Evolutionary conservation across 2,329 filamentous ascomycete species (phyloP).

Genomic region (Apiospora arundinis): DNA sequence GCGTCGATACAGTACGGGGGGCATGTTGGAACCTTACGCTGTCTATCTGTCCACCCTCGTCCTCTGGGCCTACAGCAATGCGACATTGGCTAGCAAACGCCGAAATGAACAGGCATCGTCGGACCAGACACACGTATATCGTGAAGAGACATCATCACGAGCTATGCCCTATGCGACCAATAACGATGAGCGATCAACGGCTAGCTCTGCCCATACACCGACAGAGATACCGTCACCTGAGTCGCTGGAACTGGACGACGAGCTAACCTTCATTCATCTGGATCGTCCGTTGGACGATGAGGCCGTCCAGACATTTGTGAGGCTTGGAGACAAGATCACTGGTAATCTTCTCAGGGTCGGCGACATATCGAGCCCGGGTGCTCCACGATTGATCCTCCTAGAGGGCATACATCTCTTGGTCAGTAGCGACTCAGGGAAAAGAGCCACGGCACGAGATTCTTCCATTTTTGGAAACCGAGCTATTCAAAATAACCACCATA

Average conservation of each 20-base stretch:
- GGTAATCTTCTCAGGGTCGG: not conserved
- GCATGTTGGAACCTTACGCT: not conserved
- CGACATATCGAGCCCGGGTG: not conserved
- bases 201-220: not conserved
- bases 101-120: not conserved
- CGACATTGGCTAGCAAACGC: not conserved
- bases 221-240: not conserved
- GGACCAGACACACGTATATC: not conserved
- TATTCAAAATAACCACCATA: not conserved
- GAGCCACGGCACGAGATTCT: not conserved
- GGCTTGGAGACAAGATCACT: conserved; percentile 15
- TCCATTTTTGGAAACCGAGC: not conserved
- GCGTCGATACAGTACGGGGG: not conserved
- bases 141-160: not conserved
- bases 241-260: not conserved
- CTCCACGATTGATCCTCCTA: not conserved
- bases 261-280: not conserved
- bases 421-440: not conserved
- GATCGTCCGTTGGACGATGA: conserved; percentile 17
- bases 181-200: not conserved
- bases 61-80: not conserved
- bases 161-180: not conserved
- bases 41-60: not conserved
- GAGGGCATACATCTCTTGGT: not conserved
- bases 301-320: conserved; percentile 17